Conservation (phyloP, 2,329 filamentous ascomycete species). For the Alternaria solani region DNA sequence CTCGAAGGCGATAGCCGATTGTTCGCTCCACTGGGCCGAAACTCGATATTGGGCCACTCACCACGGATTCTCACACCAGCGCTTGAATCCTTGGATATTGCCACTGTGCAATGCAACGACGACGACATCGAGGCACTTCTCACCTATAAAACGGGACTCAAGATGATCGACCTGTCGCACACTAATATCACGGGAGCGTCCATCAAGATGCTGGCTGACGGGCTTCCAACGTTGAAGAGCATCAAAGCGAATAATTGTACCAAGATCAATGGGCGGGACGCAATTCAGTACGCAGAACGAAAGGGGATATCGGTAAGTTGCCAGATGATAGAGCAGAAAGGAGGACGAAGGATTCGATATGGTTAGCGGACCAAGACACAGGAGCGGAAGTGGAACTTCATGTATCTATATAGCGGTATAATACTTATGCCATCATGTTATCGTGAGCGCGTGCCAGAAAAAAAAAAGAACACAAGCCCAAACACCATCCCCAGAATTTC, state of each 20-base stretch:
- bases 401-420: constrained; percentile 10
- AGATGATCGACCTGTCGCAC: constrained; percentile 45
- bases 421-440: constrained; percentile 11
- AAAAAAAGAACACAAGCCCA: background rate
- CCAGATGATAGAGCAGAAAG: constrained; percentile 28
- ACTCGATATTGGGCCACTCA: constrained; percentile 22
- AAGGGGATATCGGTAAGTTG: constrained; percentile 42
- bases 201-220: constrained; percentile 50
- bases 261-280: constrained; percentile 49
- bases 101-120: constrained; percentile 36
- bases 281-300: constrained; percentile 50
- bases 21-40: background rate
- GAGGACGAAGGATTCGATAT: constrained; percentile 25
- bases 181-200: constrained; percentile 53
- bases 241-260: constrained; percentile 49
- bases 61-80: constrained; percentile 34
- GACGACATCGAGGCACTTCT: constrained; percentile 41
- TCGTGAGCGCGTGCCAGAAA: constrained; percentile 2
- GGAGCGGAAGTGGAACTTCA: background rate
- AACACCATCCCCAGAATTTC: background rate
- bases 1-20: background rate
- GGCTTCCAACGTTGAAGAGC: constrained; percentile 32
- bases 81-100: constrained; percentile 27
- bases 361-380: background rate
- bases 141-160: constrained; percentile 26